Percentiles rank a stretch among this genome's conserved stretches.
Conservation (phyloP, 2,329 filamentous ascomycete genomes). For the Ceratocystis eucalypticola region DNA sequence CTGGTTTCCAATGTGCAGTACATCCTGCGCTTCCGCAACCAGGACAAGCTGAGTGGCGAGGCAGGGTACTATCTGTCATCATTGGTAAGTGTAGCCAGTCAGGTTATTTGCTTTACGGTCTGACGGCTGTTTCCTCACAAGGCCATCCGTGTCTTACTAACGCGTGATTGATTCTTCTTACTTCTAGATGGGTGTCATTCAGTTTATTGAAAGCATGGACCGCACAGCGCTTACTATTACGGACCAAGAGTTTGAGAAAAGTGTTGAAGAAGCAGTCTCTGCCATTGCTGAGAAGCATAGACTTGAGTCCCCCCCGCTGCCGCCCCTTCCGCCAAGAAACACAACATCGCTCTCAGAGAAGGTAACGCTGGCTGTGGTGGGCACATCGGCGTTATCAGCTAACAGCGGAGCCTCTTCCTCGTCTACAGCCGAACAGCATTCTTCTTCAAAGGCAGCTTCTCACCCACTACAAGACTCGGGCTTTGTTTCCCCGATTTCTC, state of each 20-base stretch:
- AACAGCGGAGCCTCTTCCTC: constrained; percentile 9
- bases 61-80: constrained; percentile 97
- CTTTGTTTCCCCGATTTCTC: not conserved
- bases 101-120: not conserved
- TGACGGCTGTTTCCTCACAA: not conserved
- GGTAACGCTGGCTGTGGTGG: constrained; percentile 59
- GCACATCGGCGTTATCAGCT: constrained; percentile 7
- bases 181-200: constrained; percentile 70
- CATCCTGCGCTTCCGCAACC: constrained; percentile 89
- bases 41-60: constrained; percentile 94
- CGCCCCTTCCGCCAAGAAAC: constrained; percentile 24
- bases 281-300: constrained; percentile 86
- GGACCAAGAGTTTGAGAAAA: constrained; percentile 87
- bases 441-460: not conserved
- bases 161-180: not conserved
- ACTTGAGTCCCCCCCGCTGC: constrained; percentile 33
- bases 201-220: constrained; percentile 94
- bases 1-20: constrained; percentile 97
- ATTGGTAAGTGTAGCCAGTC: constrained; percentile 41
- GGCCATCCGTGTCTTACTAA: not conserved
- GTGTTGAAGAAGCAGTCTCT: constrained; percentile 92
- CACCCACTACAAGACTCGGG: not conserved
- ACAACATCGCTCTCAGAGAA: constrained; percentile 50
- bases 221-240: constrained; percentile 84
- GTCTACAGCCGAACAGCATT: not conserved